Evolutionary conservation across 805 yeast genomes (phyloP).

Genomic region (Huiozyma naganishii): DNA sequence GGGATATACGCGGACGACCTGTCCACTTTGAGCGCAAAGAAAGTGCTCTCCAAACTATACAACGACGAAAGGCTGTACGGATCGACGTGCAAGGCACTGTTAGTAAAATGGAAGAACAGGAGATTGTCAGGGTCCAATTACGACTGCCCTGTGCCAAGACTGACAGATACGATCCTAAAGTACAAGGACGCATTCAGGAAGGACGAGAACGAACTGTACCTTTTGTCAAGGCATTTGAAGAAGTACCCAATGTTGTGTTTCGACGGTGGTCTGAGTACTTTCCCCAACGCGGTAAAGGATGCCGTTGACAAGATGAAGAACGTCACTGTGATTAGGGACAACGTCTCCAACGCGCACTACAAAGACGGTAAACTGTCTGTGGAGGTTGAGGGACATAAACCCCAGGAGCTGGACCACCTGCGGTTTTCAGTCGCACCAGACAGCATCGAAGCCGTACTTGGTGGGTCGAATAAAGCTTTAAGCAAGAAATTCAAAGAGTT

Average conservation of each 20-base stretch:
- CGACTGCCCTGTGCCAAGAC: not conserved
- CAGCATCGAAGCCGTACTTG: conserved; percentile 29
- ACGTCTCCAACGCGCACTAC: conserved; percentile 5
- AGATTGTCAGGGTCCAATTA: not conserved
- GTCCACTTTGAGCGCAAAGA: conserved; percentile 48
- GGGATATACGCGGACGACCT: conserved; percentile 91
- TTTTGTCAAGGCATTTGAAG: conserved; percentile 32
- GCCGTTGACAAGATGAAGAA: conserved; percentile 32
- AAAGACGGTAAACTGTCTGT: not conserved
- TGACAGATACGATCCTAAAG: conserved; percentile 24
- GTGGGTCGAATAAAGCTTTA: conserved; percentile 7
- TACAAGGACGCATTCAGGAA: conserved; percentile 36
- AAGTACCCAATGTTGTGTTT: conserved; percentile 54
- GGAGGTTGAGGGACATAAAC: not conserved
- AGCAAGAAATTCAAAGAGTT: conserved; percentile 17
- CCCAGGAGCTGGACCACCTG: conserved; percentile 40
- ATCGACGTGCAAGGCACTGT: conserved; percentile 39
- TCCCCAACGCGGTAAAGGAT: conserved; percentile 36
- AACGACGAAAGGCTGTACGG: conserved; percentile 51
- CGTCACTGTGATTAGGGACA: conserved; percentile 10
- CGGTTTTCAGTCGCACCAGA: conserved; percentile 47
- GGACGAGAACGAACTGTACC: conserved; percentile 27
- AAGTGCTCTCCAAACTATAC: conserved; percentile 46
- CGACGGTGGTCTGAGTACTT: conserved; percentile 42
- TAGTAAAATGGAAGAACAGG: conserved; percentile 24